Conservation (phyloP, 805 yeast species). For the Kregervanrija fluxuum region DNA sequence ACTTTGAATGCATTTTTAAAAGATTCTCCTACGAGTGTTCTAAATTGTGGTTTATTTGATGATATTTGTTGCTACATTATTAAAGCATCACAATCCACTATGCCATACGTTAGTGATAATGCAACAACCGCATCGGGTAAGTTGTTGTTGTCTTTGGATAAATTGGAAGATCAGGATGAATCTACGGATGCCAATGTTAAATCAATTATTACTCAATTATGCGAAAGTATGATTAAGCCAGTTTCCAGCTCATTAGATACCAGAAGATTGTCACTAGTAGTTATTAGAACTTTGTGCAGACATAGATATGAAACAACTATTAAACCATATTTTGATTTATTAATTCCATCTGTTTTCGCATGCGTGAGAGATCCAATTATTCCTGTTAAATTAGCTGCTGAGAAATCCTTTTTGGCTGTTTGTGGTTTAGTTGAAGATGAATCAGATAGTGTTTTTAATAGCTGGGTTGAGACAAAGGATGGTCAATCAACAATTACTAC, state of each 20-base stretch:
- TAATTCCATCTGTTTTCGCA: constrained; percentile 71
- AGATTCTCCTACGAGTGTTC: constrained; percentile 64
- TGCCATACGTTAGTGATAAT: constrained; percentile 60
- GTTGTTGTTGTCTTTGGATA: constrained; percentile 46
- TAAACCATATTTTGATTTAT: constrained; percentile 42
- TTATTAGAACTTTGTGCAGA: constrained; percentile 67
- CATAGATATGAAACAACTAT: constrained; percentile 44
- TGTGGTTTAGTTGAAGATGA: constrained; percentile 68
- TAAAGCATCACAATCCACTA: constrained; percentile 33
- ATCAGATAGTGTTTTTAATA: constrained; percentile 42
- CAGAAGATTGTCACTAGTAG: constrained; percentile 71
- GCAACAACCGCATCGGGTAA: constrained; percentile 80
- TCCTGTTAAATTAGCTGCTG: constrained; percentile 92
- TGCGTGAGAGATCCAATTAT: constrained; percentile 83
- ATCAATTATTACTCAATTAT: constrained; percentile 40
- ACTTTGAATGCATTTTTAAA: constrained; percentile 74
- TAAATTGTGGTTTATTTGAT: constrained; percentile 41
- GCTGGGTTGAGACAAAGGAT: constrained; percentile 51
- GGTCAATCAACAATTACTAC: constrained; percentile 31
- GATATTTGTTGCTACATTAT: constrained; percentile 45
- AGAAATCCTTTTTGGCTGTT: constrained; percentile 72
- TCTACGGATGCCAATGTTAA: constrained; percentile 22
- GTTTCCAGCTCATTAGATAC: constrained; percentile 62
- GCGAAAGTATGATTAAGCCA: constrained; percentile 45
- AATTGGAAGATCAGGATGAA: constrained; percentile 23